These are phyloP conservation scores for Exophiala dermatitidis DNA, from an alignment of 2,329 filamentous ascomycete genomes.

Conservation along the genomic window DNA sequence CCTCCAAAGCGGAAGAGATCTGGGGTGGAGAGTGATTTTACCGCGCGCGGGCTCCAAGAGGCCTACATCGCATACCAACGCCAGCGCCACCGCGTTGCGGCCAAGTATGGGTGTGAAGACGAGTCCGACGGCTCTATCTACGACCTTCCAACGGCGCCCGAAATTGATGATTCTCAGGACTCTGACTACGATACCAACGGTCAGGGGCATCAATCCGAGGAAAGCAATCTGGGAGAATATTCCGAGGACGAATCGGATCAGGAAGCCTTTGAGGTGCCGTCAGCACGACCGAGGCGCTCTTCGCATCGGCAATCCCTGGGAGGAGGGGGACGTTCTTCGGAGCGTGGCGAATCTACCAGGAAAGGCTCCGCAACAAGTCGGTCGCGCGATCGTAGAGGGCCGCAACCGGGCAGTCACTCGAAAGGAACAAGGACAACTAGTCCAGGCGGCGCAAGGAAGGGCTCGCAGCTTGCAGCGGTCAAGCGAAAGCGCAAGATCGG, in stretches of 20 bases:
- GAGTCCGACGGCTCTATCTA: background rate
- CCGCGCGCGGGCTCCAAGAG: background rate
- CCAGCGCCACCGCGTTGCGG: background rate
- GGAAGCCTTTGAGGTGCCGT: background rate
- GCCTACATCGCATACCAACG: too few relatives aligned
- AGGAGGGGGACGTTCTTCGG: background rate
- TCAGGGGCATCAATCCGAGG: background rate
- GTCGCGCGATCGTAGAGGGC: background rate
- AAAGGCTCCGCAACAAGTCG: background rate
- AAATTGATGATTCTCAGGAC: conserved; percentile 16
- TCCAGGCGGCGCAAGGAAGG: background rate
- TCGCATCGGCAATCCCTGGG: background rate
- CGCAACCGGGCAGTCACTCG: background rate
- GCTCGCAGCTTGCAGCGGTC: background rate
- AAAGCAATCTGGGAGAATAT: conserved; percentile 1
- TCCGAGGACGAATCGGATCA: conserved; percentile 3
- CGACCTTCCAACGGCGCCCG: background rate
- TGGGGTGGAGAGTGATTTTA: background rate
- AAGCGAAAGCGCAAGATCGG: conserved; percentile 8
- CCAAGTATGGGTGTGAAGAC: background rate
- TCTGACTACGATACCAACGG: conserved; percentile 18
- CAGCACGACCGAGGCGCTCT: background rate
- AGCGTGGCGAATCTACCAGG: background rate
- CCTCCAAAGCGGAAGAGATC: conserved; percentile 14
- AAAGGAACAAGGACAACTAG: background rate